phyloP scores from a whole-genome alignment of 2,329 filamentous ascomycete genomes.

The Penicillium digitatum region DNA sequence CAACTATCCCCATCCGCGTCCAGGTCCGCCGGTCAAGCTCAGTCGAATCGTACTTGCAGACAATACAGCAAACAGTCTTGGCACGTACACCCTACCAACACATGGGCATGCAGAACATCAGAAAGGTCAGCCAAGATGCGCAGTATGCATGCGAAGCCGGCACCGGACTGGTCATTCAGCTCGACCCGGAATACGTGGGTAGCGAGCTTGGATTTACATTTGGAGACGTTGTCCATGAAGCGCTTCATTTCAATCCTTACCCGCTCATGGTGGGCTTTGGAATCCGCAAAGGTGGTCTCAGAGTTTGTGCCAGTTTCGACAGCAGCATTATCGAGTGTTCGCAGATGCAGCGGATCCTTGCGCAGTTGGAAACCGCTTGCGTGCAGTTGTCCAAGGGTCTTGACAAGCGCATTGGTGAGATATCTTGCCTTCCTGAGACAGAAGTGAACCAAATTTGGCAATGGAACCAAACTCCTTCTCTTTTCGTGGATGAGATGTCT shows the following conservation, averaged over 20 bases:
- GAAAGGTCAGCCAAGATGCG: conserved; percentile 40
- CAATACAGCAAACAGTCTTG: conserved; percentile 31
- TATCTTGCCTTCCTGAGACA: conserved; percentile 36
- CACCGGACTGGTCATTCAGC: conserved; percentile 40
- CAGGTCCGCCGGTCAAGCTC: conserved; percentile 29
- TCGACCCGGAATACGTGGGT: conserved; percentile 36
- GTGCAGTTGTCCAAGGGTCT: conserved; percentile 26
- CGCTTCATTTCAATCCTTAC: conserved; percentile 47
- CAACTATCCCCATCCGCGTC: conserved; percentile 48
- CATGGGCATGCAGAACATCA: conserved; percentile 50
- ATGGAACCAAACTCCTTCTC: conserved; percentile 39
- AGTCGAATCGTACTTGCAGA: conserved; percentile 29
- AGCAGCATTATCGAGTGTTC: conserved; percentile 31
- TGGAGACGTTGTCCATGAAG: conserved; percentile 36
- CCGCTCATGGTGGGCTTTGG: conserved; percentile 49
- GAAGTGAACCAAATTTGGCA: conserved; percentile 45
- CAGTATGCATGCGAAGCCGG: conserved; percentile 36
- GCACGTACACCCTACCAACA: conserved; percentile 48
- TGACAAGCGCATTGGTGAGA: conserved; percentile 28
- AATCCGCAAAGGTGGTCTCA: conserved; percentile 42
- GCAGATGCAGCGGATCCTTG: conserved; percentile 40
- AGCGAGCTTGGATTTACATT: conserved; percentile 37
- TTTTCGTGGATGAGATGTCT: conserved; percentile 31
- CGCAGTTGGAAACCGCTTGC: conserved; percentile 35
- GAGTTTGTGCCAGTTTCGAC: conserved; percentile 46